Conservation (phyloP, 495 filamentous ascomycete species). For the Chaetomium tenue region DNA sequence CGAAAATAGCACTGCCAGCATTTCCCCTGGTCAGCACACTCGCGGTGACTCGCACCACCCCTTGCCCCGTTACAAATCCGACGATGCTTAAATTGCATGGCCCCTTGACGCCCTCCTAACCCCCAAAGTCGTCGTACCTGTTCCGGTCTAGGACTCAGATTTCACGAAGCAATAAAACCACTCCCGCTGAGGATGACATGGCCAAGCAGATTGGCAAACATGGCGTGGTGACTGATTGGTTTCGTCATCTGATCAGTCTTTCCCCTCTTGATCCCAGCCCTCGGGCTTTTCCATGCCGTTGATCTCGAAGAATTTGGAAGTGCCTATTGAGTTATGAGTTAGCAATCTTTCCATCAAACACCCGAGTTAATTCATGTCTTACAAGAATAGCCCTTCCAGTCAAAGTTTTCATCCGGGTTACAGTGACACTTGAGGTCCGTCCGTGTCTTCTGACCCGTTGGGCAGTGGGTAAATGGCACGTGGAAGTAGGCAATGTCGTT, state of each 20-base stretch:
- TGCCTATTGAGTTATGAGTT: slow-evolving; percentile 52
- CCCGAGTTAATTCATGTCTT: slow-evolving; percentile 35
- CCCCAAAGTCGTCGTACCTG: neutral
- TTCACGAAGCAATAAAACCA: neutral
- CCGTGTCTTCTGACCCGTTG: slow-evolving; percentile 76
- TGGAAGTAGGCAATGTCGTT: slow-evolving; percentile 99
- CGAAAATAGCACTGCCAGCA: slow-evolving; percentile 2
- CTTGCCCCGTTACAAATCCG: neutral
- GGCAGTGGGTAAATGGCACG: slow-evolving; percentile 98
- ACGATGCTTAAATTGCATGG: neutral
- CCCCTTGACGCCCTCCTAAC: neutral
- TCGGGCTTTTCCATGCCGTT: slow-evolving; percentile 76
- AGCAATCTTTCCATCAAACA: neutral
- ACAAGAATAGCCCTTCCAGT: slow-evolving; percentile 98
- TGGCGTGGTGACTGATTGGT: neutral
- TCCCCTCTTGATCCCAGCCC: slow-evolving; percentile 72
- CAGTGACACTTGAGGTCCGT: slow-evolving; percentile 86
- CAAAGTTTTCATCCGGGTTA: slow-evolving; percentile 95
- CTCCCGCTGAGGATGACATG: neutral
- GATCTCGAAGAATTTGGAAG: slow-evolving; percentile 76
- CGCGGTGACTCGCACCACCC: neutral
- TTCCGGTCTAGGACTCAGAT: neutral
- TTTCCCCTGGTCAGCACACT: neutral
- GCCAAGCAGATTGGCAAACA: neutral
- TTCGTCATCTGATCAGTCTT: slow-evolving; percentile 34